phyloP scores from a whole-genome alignment of 108 stramenopile species.

The Nitzschia putrida region DNA sequence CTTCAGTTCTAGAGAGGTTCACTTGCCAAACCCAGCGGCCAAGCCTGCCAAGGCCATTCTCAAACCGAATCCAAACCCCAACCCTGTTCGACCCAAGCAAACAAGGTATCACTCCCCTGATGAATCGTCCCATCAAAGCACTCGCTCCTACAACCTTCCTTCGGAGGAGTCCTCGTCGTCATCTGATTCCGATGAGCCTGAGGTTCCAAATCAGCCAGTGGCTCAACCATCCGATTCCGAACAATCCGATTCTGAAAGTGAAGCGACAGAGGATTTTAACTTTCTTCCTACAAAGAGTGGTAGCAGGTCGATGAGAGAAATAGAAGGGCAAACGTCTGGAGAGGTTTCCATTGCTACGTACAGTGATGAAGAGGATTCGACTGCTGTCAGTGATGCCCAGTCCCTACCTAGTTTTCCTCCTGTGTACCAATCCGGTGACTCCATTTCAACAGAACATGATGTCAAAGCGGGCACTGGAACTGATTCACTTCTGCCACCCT shows the following conservation, averaged over 20 bases:
- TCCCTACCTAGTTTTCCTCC: background rate
- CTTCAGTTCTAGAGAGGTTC: background rate
- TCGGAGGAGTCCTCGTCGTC: constrained; percentile 3
- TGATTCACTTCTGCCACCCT: no score
- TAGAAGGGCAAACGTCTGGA: constrained; percentile 3
- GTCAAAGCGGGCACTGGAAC: no score
- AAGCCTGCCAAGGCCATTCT: constrained; percentile 9
- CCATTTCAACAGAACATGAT: constrained; percentile 2
- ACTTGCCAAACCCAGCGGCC: constrained; percentile 3
- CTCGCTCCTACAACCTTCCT: background rate
- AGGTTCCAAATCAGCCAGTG: no score
- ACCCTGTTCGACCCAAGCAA: background rate
- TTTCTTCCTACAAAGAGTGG: background rate
- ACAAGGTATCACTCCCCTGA: constrained; percentile 1
- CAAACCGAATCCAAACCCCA: constrained; percentile 15
- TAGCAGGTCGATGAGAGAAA: background rate
- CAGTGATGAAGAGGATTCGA: background rate
- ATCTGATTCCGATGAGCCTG: background rate
- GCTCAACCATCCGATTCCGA: no score
- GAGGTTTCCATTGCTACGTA: constrained; percentile 10
- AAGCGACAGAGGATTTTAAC: background rate
- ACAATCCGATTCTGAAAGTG: background rate
- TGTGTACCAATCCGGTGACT: constrained; percentile 1
- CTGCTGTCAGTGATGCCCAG: background rate
- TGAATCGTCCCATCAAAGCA: background rate